phyloP scores from a whole-genome alignment of 768 basidiomycete species.

The Sutorius australiensis region DNA sequence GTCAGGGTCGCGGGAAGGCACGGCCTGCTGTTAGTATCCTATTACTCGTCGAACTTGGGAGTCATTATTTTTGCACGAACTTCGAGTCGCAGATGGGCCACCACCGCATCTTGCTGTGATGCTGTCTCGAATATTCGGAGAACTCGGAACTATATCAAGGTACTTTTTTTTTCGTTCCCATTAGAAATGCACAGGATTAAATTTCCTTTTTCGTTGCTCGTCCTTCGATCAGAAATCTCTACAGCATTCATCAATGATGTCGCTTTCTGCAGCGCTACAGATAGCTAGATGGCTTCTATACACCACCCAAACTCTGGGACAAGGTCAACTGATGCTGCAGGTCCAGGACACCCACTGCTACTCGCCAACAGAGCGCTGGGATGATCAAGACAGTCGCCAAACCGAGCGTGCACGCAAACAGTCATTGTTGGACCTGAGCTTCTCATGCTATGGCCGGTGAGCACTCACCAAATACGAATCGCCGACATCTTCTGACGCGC shows the following conservation, averaged over 20 bases:
- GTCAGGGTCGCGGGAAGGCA: constrained; percentile 2
- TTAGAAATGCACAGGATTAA: not conserved
- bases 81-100: not conserved
- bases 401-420: not conserved
- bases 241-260: too few relatives aligned
- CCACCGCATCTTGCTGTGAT: not conserved
- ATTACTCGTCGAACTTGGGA: not conserved
- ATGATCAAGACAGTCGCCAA: constrained; percentile 1
- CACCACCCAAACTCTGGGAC: not conserved
- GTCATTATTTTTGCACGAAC: not conserved
- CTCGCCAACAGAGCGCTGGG: not conserved
- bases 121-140: too few relatives aligned
- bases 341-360: not conserved
- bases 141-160: not conserved
- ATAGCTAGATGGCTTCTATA: not conserved
- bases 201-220: not conserved
- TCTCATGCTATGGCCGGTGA: not conserved
- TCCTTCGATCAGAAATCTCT: not conserved
- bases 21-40: too few relatives aligned
- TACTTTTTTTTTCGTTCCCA: not conserved
- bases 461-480: not conserved
- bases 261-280: too few relatives aligned
- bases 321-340: not conserved
- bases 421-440: not conserved
- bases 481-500: not conserved